phyloP scores from a whole-genome alignment of 768 basidiomycete genomes.

The Tephrocybe sp. region DNA sequence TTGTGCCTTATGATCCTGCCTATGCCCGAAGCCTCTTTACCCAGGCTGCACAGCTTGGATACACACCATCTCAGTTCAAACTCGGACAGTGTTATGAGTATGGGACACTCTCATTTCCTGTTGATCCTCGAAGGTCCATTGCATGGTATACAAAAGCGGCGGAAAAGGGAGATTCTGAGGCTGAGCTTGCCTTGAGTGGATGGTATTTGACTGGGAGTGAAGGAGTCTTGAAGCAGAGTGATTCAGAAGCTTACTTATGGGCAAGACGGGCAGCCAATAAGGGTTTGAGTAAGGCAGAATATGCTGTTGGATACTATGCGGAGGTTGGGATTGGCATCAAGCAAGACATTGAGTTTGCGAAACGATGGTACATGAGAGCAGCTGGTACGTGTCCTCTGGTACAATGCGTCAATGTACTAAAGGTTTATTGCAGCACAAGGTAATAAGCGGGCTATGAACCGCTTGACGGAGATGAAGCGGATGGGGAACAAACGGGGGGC shows the following conservation, averaged over 20 bases:
- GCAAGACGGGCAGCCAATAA: conserved; percentile 95
- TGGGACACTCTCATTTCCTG: conserved; percentile 81
- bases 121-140: conserved; percentile 91
- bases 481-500: conserved; percentile 76
- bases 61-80: conserved; percentile 92
- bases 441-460: conserved; percentile 96
- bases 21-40: conserved; percentile 86
- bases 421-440: conserved; percentile 68
- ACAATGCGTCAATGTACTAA: conserved; percentile 1
- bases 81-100: conserved; percentile 96
- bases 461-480: conserved; percentile 93
- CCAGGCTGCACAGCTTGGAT: conserved; percentile 90
- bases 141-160: conserved; percentile 99
- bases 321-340: conserved; percentile 98
- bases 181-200: conserved; percentile 93
- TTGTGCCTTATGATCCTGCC: conserved; percentile 76
- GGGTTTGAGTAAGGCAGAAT: conserved; percentile 95
- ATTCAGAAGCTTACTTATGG: conserved; percentile 99
- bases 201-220: conserved; percentile 98
- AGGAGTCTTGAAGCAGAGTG: conserved; percentile 94
- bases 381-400: conserved; percentile 63
- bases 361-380: conserved; percentile 98
- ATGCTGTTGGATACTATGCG: conserved; percentile 97
- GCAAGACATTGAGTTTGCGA: conserved; percentile 93
- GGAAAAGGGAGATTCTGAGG: conserved; percentile 92